These are phyloP conservation scores for Spathaspora girioi DNA, from an alignment of 805 yeast species.

Conservation along the genomic window DNA sequence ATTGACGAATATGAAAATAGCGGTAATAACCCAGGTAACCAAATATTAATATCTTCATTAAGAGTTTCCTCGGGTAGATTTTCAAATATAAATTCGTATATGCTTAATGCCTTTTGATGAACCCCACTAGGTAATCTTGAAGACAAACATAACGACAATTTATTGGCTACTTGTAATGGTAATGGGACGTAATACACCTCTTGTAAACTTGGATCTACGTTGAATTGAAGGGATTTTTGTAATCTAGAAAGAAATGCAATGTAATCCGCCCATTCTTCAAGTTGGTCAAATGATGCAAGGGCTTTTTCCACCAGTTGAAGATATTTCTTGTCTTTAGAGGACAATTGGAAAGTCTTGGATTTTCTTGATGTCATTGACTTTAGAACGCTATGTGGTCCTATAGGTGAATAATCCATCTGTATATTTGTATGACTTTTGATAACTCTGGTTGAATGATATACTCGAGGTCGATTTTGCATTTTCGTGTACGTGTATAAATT, in stretches of 20 bases:
- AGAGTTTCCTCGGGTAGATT: constrained; percentile 55
- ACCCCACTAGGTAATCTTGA: constrained; percentile 92
- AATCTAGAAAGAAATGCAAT: constrained; percentile 83
- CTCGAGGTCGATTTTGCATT: neutral
- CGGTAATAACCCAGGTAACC: constrained; percentile 95
- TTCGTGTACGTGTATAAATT: neutral
- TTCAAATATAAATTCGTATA: constrained; percentile 68
- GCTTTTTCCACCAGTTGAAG: constrained; percentile 68
- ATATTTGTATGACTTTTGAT: neutral
- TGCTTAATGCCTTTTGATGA: constrained; percentile 80
- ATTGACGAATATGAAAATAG: constrained; percentile 85
- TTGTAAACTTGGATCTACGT: constrained; percentile 17
- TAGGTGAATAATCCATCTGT: neutral
- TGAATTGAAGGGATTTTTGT: constrained; percentile 57
- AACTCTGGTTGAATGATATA: neutral
- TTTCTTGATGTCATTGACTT: neutral
- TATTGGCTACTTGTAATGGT: constrained; percentile 60
- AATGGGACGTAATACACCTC: constrained; percentile 58
- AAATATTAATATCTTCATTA: constrained; percentile 55
- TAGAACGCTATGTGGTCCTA: neutral
- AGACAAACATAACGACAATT: constrained; percentile 75
- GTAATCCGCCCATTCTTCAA: constrained; percentile 97
- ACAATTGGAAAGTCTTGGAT: constrained; percentile 1
- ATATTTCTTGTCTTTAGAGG: constrained; percentile 55
- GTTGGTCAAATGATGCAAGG: constrained; percentile 68